Evolutionary conservation across 768 basidiomycete species (phyloP), one percentile per base, ranked within the genome.

Genomic region (Hericium coralloides): DNA sequence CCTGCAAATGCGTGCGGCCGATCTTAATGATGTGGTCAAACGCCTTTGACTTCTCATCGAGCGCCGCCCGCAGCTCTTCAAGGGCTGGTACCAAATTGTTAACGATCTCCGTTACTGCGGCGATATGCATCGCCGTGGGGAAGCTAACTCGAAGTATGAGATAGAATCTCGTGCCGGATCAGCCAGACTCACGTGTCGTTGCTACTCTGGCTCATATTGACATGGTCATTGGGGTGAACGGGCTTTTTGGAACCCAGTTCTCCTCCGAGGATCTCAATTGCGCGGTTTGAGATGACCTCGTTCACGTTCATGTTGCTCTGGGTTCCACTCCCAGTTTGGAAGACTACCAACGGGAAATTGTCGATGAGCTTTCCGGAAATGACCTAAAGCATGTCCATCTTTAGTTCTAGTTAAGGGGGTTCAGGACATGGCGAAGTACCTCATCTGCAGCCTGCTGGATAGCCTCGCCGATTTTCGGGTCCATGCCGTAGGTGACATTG

Each of bases 291-390:
- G 68, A 99, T 95, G 65, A 98, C 95, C 82, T 99, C 97, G 70
- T 99, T 99, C 59, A 83, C 92, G 71, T 73, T 99, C 97, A 99
- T 99, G 77, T 99, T 99, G 68, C 90, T 95, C 72, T 99, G 97
- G 1, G 97, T 99, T 18, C 97, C 97, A 56, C 92, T 95, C 58
- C 97, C 97, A 22, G 97, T 99, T 73, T 99, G 97, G 82, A 98
- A 99, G 43, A 99, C 95, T 38, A 99, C 97, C 39, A 99, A 77
- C 23, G 97, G 97, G 76, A 99, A 99, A 73, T 99, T 90, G 63
- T 94, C 94, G 20, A 87, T 79, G 58, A 99, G 80, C 69, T 93
- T 91, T 53, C 95, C 95, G 48, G 90, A 90, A 69, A 98, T 98
- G 65, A 99, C 95, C 93, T 95, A 64, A 37, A 26, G 52, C 15